Evolutionary conservation across 2,329 filamentous ascomycete species (phyloP).

Genomic region (Hypoxylon sp.): DNA sequence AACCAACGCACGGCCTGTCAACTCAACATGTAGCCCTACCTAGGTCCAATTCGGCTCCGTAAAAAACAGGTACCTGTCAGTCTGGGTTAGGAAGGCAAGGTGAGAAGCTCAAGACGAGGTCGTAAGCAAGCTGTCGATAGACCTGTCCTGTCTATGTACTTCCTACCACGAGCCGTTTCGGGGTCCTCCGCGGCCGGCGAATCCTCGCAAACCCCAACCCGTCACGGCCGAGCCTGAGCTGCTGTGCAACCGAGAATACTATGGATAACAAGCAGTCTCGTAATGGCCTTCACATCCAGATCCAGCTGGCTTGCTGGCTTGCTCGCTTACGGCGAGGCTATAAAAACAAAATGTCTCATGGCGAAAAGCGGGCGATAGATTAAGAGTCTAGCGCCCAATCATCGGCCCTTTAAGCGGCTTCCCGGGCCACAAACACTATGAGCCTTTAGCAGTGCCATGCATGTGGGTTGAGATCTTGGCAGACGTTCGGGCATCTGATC

Average conservation of each 20-base stretch:
- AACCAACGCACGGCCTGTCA: slow-evolving; percentile 9
- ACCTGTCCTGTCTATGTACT: too few relatives aligned
- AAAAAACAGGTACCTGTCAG: too few relatives aligned
- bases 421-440: slow-evolving; percentile 31
- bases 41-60: not conserved
- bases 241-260: too few relatives aligned
- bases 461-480: slow-evolving; percentile 23
- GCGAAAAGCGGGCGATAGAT: slow-evolving; percentile 27
- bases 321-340: too few relatives aligned
- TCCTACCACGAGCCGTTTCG: too few relatives aligned
- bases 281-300: slow-evolving; percentile 1
- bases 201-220: too few relatives aligned
- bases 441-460: slow-evolving; percentile 5
- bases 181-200: too few relatives aligned
- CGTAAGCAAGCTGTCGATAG: too few relatives aligned
- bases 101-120: too few relatives aligned
- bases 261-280: not conserved
- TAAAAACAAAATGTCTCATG: slow-evolving; percentile 38
- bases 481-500: slow-evolving; percentile 15
- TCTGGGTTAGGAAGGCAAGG: too few relatives aligned
- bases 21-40: slow-evolving; percentile 2
- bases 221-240: too few relatives aligned
- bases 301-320: slow-evolving; percentile 23
- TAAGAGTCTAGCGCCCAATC: slow-evolving; percentile 25
- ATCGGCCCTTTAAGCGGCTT: slow-evolving; percentile 39